Evolutionary conservation across 2,329 filamentous ascomycete genomes (phyloP).

Genomic region (Neonectria ditissima): DNA sequence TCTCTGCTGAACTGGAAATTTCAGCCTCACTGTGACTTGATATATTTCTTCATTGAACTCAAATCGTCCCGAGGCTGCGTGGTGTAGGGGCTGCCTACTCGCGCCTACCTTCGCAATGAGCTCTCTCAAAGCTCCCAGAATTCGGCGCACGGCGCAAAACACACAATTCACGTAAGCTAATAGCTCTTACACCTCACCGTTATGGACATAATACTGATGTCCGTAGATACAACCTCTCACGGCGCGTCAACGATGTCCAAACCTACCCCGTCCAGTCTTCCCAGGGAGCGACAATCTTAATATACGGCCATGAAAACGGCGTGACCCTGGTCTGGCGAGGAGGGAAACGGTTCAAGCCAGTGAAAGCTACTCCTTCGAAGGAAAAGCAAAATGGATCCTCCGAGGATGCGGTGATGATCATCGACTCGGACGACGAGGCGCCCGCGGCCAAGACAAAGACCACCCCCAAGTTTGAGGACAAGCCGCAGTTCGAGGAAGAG

Average conservation of each 20-base stretch:
- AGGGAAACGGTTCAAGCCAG: slow-evolving; percentile 67
- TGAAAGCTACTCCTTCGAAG: slow-evolving; percentile 50
- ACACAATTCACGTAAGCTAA: slow-evolving; percentile 60
- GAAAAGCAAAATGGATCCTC: slow-evolving; percentile 64
- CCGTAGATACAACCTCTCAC: slow-evolving; percentile 68
- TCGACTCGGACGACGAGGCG: slow-evolving; percentile 73
- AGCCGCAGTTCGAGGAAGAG: slow-evolving; percentile 68
- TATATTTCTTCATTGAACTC: background rate
- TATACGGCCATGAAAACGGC: slow-evolving; percentile 74
- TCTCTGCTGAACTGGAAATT: background rate
- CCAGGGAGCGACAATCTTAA: slow-evolving; percentile 71
- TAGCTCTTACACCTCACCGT: background rate
- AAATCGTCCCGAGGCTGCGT: background rate
- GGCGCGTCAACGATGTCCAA: slow-evolving; percentile 70
- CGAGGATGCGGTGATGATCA: slow-evolving; percentile 69
- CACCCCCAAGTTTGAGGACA: slow-evolving; percentile 59
- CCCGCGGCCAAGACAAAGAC: slow-evolving; percentile 50
- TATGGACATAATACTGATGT: slow-evolving; percentile 15
- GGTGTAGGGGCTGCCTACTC: slow-evolving; percentile 40
- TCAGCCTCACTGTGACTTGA: background rate
- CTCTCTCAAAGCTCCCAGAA: slow-evolving; percentile 51
- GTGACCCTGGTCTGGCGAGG: slow-evolving; percentile 72
- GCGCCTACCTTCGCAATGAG: slow-evolving; percentile 47
- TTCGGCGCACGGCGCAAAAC: slow-evolving; percentile 62
- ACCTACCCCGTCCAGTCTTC: slow-evolving; percentile 71